Conservation (phyloP, 441 rosid species). For the Jatropha multifida region DNA sequence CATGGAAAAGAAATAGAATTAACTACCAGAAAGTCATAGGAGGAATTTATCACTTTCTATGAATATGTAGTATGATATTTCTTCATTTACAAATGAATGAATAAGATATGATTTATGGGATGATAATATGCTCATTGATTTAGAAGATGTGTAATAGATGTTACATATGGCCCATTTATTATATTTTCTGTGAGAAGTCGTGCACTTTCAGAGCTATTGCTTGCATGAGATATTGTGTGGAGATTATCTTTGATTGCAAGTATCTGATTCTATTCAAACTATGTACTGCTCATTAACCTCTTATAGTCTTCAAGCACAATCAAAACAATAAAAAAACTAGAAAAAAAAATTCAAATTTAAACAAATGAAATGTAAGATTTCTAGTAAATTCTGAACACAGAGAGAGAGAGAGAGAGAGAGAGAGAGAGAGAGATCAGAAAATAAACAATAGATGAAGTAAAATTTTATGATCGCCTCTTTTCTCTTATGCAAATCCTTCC, state of each 20-base stretch:
- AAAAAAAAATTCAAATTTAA: no score
- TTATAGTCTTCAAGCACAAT: neutral
- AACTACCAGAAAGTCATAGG: neutral
- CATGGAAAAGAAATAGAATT: neutral
- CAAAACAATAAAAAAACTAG: no score
- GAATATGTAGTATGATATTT: neutral
- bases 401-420: no score
- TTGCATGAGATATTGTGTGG: neutral
- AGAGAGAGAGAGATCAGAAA: no score
- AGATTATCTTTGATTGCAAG: neutral
- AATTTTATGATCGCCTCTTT: no score
- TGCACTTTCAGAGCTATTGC: neutral
- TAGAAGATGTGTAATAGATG: neutral
- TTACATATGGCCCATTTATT: neutral
- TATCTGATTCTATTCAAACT: neutral
- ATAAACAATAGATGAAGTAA: no score
- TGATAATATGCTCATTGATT: neutral
- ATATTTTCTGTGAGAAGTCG: neutral
- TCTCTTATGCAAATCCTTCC: neutral
- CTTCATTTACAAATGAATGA: neutral
- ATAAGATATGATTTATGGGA: neutral
- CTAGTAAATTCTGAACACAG: no score
- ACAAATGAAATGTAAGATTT: no score
- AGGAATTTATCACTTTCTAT: neutral
- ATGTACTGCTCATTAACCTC: neutral